These are phyloP conservation scores for Scorias spongiosa DNA, from an alignment of 2,329 filamentous ascomycete species.

Conservation along the genomic window DNA sequence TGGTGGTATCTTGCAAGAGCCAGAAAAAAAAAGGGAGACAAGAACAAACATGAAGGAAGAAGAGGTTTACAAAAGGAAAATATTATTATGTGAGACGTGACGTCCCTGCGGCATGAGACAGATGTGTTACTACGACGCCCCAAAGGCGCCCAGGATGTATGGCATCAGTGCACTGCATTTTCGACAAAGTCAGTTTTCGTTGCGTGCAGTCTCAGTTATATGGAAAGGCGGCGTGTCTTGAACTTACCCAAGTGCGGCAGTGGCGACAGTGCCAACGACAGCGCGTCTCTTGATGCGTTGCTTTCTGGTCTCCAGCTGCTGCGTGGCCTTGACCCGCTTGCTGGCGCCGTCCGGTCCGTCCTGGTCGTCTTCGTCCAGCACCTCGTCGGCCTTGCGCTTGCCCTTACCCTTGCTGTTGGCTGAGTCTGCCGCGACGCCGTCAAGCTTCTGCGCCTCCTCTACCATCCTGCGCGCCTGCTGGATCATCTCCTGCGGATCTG, in stretches of 20 bases:
- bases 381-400: conserved; percentile 63
- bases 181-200: not conserved
- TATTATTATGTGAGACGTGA: too few species aligned
- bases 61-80: not conserved
- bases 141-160: not conserved
- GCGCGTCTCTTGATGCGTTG: conserved; percentile 77
- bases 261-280: conserved; percentile 71
- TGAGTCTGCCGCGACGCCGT: conserved; percentile 12
- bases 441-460: conserved; percentile 46
- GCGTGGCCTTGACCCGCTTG: conserved; percentile 57
- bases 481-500: conserved; percentile 71
- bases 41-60: not conserved
- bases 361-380: conserved; percentile 37
- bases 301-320: conserved; percentile 54
- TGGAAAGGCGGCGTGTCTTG: not conserved
- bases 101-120: too few species aligned
- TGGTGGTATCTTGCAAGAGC: not conserved
- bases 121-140: not conserved
- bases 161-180: not conserved
- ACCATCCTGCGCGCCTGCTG: conserved; percentile 82
- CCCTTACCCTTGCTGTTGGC: conserved; percentile 24
- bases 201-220: too few species aligned
- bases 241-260: conserved; percentile 79
- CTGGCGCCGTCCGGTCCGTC: conserved; percentile 35
- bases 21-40: not conserved